phyloP scores from a whole-genome alignment of 352 stramenopile species.

The Phytophthora vignae region DNA sequence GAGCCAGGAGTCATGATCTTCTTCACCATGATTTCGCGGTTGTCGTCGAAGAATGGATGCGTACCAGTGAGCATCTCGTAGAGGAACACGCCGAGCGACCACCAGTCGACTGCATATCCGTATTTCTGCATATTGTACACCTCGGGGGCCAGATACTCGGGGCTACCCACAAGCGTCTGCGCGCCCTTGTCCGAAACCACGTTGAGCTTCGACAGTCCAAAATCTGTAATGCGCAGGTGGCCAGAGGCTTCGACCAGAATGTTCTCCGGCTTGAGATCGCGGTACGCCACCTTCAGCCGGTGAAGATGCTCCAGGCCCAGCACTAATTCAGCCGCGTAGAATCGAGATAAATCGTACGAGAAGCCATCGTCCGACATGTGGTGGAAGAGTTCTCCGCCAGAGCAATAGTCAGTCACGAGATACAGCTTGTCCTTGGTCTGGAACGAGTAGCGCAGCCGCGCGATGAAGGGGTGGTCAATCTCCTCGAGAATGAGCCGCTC shows the following conservation, averaged over 20 bases:
- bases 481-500: slow-evolving; percentile 98
- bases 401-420: slow-evolving; percentile 91
- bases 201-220: slow-evolving; percentile 88
- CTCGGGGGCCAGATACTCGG: slow-evolving; percentile 93
- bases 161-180: slow-evolving; percentile 80
- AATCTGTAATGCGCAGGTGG: slow-evolving; percentile 98
- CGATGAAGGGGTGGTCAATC: slow-evolving; percentile 98
- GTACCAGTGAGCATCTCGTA: slow-evolving; percentile 92
- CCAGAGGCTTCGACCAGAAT: slow-evolving; percentile 87
- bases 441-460: slow-evolving; percentile 97
- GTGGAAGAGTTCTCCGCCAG: slow-evolving; percentile 98
- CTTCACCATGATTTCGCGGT: slow-evolving; percentile 83
- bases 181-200: slow-evolving; percentile 76
- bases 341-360: slow-evolving; percentile 74
- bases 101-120: slow-evolving; percentile 92
- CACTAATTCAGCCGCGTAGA: slow-evolving; percentile 98
- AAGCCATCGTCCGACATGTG: slow-evolving; percentile 94
- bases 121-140: slow-evolving; percentile 79
- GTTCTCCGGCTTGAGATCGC: slow-evolving; percentile 98
- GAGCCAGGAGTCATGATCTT: slow-evolving; percentile 89
- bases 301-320: slow-evolving; percentile 96
- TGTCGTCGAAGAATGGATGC: slow-evolving; percentile 91
- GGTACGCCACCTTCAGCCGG: slow-evolving; percentile 95
- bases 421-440: slow-evolving; percentile 94
- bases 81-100: slow-evolving; percentile 91